Evolutionary conservation across 345 rosid species (phyloP).

Genomic region (Hibiscus tridactylites): DNA sequence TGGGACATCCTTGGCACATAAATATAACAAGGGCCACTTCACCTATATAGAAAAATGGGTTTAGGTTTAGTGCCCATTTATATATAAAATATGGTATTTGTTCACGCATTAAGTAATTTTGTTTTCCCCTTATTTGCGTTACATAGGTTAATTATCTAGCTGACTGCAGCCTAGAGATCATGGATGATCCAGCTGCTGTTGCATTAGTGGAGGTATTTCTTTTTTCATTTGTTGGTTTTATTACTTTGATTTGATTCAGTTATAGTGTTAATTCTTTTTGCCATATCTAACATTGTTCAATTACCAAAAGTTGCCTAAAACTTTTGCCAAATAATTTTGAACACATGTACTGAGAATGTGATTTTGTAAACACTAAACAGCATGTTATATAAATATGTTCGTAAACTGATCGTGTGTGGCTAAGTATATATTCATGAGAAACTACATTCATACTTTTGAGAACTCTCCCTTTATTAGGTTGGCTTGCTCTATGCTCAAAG

Average conservation of each 20-base stretch:
- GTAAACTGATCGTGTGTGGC: neutral
- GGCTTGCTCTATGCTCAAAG: conserved; percentile 85
- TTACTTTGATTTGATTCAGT: neutral
- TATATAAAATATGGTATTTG: neutral
- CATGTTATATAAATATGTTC: neutral
- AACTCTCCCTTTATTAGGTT: conserved; percentile 35
- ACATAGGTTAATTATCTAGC: conserved; percentile 74
- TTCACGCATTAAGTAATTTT: neutral
- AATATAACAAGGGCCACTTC: neutral
- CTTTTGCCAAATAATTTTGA: neutral
- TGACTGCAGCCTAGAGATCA: conserved; percentile 77
- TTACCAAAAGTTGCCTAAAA: neutral
- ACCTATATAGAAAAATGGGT: neutral
- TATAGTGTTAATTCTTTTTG: neutral
- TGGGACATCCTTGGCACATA: neutral
- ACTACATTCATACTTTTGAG: neutral
- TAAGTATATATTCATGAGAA: neutral
- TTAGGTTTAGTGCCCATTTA: neutral
- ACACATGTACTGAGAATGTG: neutral
- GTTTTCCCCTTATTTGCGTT: neutral
- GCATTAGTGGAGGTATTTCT: conserved; percentile 65
- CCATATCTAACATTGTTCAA: conserved; percentile 7
- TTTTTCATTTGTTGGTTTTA: neutral
- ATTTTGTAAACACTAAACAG: neutral
- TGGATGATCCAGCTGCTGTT: conserved; percentile 81